Percentiles rank a stretch among this genome's conserved stretches.
These are phyloP conservation scores for Tripterygium wilfordii DNA, from an alignment of 177 flowering plant species.

Conservation along the genomic window DNA sequence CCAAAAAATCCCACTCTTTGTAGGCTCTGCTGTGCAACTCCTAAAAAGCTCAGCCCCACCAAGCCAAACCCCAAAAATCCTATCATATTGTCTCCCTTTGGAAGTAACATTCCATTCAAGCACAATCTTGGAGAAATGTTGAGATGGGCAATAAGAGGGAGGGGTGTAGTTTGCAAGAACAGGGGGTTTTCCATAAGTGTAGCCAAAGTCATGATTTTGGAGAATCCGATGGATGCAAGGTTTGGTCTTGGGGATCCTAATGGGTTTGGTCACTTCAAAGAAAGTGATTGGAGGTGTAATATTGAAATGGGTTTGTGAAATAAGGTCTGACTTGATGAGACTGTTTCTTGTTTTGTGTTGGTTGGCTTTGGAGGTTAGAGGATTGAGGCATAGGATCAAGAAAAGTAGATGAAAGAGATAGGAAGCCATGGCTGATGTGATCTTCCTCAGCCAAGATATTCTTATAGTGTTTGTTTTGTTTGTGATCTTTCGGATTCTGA, in stretches of 20 bases:
- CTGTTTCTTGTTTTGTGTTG: slow-evolving; percentile 27
- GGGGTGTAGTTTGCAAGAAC: slow-evolving; percentile 52
- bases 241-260: slow-evolving; percentile 39
- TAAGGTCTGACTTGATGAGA: slow-evolving; percentile 16
- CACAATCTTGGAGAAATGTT: slow-evolving; percentile 47
- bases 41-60: slow-evolving; percentile 79
- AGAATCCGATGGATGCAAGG: slow-evolving; percentile 58
- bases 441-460: too few species aligned
- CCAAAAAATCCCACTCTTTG: slow-evolving; percentile 67
- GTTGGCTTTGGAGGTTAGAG: slow-evolving; percentile 33
- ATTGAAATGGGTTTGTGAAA: slow-evolving; percentile 6
- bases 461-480: too few species aligned
- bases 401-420: slow-evolving; percentile 12
- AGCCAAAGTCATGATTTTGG: slow-evolving; percentile 67
- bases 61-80: slow-evolving; percentile 88
- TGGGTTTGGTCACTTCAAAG: slow-evolving; percentile 77
- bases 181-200: slow-evolving; percentile 59
- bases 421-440: slow-evolving; percentile 21
- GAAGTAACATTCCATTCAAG: slow-evolving; percentile 67
- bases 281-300: slow-evolving; percentile 34
- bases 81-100: slow-evolving; percentile 77
- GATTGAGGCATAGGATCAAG: slow-evolving; percentile 26
- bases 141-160: slow-evolving; percentile 50
- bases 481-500: too few species aligned
- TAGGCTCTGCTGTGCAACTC: slow-evolving; percentile 90